Evolutionary conservation across 805 yeast species (phyloP).

Genomic region (Zygosaccharomyces siamensis): DNA sequence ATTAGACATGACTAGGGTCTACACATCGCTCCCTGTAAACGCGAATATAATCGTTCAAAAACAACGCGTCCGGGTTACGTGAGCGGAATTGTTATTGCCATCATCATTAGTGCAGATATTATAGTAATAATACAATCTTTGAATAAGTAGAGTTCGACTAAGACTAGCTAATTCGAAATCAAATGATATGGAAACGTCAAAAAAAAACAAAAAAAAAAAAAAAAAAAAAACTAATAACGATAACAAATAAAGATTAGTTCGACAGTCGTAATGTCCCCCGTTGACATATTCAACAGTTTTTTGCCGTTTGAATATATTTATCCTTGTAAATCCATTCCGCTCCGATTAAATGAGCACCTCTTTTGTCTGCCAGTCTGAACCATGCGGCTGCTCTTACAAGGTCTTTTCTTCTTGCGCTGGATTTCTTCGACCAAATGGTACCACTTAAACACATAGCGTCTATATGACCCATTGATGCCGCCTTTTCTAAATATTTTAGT

Average conservation of each 20-base stretch:
- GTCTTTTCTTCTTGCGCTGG: slow-evolving; percentile 52
- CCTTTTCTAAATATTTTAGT: slow-evolving; percentile 53
- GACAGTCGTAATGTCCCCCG: neutral
- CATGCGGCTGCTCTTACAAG: slow-evolving; percentile 60
- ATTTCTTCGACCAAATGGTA: slow-evolving; percentile 55
- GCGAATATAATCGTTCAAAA: neutral
- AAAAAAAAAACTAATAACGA: neutral
- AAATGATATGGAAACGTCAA: neutral
- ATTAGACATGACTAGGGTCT: neutral
- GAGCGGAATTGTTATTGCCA: neutral
- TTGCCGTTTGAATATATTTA: slow-evolving; percentile 43
- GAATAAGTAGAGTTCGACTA: neutral
- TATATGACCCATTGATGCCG: slow-evolving; percentile 62
- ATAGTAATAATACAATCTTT: neutral
- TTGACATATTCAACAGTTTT: neutral
- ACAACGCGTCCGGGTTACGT: slow-evolving; percentile 7
- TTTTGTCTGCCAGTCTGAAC: slow-evolving; percentile 58
- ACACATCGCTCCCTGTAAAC: neutral
- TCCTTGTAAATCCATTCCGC: slow-evolving; percentile 73
- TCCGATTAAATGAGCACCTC: slow-evolving; percentile 59
- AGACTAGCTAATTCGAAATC: neutral
- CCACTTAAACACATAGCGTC: slow-evolving; percentile 72
- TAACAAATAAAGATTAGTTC: neutral
- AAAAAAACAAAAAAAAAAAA: too few species aligned
- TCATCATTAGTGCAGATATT: neutral